Evolutionary conservation across 83 land plant species (phyloP).

Genomic region (Picea abies): DNA sequence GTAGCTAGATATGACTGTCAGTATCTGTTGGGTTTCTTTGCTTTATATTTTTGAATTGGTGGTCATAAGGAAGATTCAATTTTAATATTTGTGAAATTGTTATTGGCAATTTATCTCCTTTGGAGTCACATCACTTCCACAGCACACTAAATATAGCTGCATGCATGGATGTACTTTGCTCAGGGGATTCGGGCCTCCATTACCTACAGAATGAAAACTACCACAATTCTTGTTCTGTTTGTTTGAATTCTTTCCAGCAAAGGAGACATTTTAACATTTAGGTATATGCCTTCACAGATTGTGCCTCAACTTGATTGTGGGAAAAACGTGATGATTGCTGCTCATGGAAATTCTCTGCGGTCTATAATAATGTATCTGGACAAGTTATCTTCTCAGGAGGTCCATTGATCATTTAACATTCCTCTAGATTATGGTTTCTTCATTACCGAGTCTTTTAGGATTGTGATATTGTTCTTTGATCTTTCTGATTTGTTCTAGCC

Average conservation of each 20-base stretch:
- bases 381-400: conserved; percentile 90
- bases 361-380: conserved; percentile 97
- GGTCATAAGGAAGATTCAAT: background rate
- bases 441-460: background rate
- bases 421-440: background rate
- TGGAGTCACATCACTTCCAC: background rate
- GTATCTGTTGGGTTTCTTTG: background rate
- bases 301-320: conserved; percentile 75
- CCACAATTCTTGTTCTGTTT: background rate
- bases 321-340: conserved; percentile 85
- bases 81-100: background rate
- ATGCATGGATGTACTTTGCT: background rate
- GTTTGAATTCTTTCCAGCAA: background rate
- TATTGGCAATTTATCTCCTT: background rate
- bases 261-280: background rate
- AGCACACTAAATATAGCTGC: background rate
- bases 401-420: conserved; percentile 17
- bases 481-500: background rate
- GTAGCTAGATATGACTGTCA: background rate
- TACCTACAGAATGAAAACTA: background rate
- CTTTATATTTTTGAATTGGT: background rate
- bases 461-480: background rate
- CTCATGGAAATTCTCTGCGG: conserved; percentile 93
- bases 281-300: conserved; percentile 48
- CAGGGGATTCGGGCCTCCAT: background rate